These are phyloP conservation scores for Nidula microcarpa DNA, from an alignment of 768 basidiomycete species.

Conservation along the genomic window DNA sequence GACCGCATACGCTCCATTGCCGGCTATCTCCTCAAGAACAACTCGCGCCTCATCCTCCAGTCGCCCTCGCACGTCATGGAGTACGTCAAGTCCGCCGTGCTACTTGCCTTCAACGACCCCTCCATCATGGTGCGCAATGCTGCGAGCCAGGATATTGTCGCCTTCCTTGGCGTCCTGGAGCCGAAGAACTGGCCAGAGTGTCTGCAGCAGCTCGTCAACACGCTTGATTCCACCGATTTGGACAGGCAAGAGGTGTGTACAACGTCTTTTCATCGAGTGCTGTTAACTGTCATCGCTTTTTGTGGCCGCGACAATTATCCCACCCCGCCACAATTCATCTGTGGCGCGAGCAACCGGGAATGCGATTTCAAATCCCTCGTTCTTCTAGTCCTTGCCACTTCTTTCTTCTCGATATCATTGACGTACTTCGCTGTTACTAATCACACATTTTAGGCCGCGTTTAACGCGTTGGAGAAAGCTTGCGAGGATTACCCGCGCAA, in stretches of 20 bases:
- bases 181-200: slow-evolving; percentile 96
- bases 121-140: slow-evolving; percentile 91
- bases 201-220: slow-evolving; percentile 76
- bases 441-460: slow-evolving; percentile 61
- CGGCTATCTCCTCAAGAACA: slow-evolving; percentile 96
- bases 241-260: slow-evolving; percentile 81
- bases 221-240: slow-evolving; percentile 72
- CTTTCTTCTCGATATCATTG: slow-evolving; percentile 7
- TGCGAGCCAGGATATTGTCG: slow-evolving; percentile 89
- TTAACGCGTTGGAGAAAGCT: slow-evolving; percentile 91
- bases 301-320: too few species aligned
- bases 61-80: slow-evolving; percentile 62
- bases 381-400: neutral
- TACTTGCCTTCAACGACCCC: slow-evolving; percentile 77
- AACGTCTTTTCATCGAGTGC: too few species aligned
- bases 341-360: neutral
- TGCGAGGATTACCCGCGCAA: slow-evolving; percentile 97
- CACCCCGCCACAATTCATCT: neutral
- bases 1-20: slow-evolving; percentile 94
- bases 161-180: slow-evolving; percentile 84
- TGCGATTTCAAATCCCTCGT: neutral
- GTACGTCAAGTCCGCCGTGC: slow-evolving; percentile 73
- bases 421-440: slow-evolving; percentile 9
- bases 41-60: slow-evolving; percentile 72
- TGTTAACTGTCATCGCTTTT: too few species aligned